Conservation (phyloP, 176 grass and related monocot genomes). For the Oryza meyeriana region DNA sequence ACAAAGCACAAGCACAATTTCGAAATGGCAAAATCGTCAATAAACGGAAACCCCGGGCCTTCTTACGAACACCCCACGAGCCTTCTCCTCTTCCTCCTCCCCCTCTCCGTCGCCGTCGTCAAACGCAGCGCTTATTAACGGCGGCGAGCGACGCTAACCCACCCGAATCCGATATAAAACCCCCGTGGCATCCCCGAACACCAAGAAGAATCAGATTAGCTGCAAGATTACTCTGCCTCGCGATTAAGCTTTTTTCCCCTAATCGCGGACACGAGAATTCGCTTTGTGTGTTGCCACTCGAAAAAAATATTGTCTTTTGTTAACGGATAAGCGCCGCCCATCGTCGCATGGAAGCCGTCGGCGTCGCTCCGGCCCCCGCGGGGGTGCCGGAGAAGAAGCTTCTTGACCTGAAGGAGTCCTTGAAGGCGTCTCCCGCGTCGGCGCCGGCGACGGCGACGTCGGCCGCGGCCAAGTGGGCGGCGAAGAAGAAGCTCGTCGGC, state of each 20-base stretch:
- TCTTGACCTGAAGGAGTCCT: slow-evolving; percentile 43
- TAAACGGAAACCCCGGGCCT: slow-evolving; percentile 15
- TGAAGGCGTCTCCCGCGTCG: neutral
- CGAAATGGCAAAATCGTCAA: slow-evolving; percentile 32
- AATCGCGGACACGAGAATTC: neutral
- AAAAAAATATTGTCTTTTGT: neutral
- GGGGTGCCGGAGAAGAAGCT: slow-evolving; percentile 22
- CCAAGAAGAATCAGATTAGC: slow-evolving; percentile 29
- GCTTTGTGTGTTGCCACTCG: neutral
- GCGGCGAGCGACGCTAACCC: slow-evolving; percentile 23
- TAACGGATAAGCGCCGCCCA: neutral
- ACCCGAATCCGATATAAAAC: neutral
- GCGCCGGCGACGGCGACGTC: neutral
- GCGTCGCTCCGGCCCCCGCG: slow-evolving; percentile 29
- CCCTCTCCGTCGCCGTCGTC: slow-evolving; percentile 38
- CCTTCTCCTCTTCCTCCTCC: slow-evolving; percentile 13
- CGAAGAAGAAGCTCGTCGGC: slow-evolving; percentile 61
- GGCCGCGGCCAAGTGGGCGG: slow-evolving; percentile 35
- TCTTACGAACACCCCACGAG: slow-evolving; percentile 9
- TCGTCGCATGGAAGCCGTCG: slow-evolving; percentile 39
- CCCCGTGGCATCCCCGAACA: neutral
- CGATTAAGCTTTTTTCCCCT: neutral
- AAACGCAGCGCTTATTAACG: slow-evolving; percentile 34
- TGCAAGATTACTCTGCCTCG: neutral
- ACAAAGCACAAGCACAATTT: slow-evolving; percentile 5